Evolutionary conservation across 331 rosid genomes (phyloP).

Genomic region (Rhamnella rubrinervis): DNA sequence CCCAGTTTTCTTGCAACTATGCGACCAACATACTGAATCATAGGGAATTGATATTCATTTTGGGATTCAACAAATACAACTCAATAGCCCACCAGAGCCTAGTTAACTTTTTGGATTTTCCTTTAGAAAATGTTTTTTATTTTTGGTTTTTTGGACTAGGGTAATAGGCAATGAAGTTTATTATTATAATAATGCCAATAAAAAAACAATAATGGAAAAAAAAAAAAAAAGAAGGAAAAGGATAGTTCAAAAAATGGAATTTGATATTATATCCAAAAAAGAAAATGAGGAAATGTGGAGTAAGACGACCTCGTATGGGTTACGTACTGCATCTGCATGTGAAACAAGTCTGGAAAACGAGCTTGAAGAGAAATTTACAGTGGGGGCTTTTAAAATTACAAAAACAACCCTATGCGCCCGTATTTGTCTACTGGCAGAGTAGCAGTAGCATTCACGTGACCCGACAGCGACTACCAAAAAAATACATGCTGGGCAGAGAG

Average conservation of each 20-base stretch:
- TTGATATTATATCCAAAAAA: neutral
- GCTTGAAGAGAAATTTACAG: constrained; percentile 42
- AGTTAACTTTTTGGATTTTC: too few species aligned
- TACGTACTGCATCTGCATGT: neutral
- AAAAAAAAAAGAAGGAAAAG: too few species aligned
- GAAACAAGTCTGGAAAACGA: constrained; percentile 10
- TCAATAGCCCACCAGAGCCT: neutral
- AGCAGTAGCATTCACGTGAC: constrained; percentile 52
- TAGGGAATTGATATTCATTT: constrained; percentile 13
- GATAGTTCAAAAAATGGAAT: too few species aligned
- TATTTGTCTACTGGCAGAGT: constrained; percentile 52
- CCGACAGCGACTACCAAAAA: constrained; percentile 36
- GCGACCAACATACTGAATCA: constrained; percentile 43
- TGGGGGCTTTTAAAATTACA: constrained; percentile 21
- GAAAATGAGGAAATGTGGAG: neutral
- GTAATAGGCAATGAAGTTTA: too few species aligned
- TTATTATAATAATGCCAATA: too few species aligned
- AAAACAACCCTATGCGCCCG: constrained; percentile 34
- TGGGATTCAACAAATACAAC: too few species aligned
- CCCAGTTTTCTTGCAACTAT: constrained; percentile 8
- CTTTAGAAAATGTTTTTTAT: too few species aligned
- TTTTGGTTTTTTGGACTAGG: too few species aligned
- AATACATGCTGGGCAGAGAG: constrained; percentile 10
- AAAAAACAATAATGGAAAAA: too few species aligned
- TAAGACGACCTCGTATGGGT: neutral